Conservation (phyloP, 2,329 filamentous ascomycete genomes). For the Sclerotinia trifoliorum region DNA sequence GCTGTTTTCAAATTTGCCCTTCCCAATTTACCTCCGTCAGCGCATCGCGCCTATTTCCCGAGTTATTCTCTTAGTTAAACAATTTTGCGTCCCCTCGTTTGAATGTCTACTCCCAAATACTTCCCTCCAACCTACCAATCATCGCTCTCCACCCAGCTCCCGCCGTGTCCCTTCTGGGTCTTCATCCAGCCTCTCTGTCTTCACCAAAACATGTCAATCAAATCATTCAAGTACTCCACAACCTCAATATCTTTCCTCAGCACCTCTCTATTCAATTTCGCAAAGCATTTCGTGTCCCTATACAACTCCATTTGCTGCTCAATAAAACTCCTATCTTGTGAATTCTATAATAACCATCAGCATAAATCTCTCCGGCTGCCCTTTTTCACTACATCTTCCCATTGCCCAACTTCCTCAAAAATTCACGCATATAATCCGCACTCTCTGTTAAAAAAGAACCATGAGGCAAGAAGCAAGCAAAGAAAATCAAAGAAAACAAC, state of each 20-base stretch:
- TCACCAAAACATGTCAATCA: conserved; percentile 33
- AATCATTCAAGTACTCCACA: conserved; percentile 41
- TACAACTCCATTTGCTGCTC: conserved; percentile 39
- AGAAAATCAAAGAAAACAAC: conserved; percentile 22
- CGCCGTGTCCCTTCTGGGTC: background rate
- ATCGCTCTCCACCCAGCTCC: background rate
- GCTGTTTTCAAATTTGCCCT: background rate
- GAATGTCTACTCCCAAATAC: too few relatives aligned
- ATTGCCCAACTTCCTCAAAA: background rate
- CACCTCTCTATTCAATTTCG: conserved; percentile 37
- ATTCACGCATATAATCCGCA: background rate
- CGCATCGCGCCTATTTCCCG: background rate
- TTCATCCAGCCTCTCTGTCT: background rate
- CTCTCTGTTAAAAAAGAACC: background rate
- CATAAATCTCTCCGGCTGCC: background rate
- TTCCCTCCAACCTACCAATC: background rate
- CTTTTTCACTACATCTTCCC: background rate
- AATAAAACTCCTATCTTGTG: conserved; percentile 39
- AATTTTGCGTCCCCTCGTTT: background rate
- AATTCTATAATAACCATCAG: conserved; percentile 31
- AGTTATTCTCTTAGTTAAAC: background rate
- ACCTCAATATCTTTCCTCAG: conserved; percentile 39
- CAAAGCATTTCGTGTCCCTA: conserved; percentile 35
- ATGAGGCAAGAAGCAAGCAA: too few relatives aligned
- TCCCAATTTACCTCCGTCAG: background rate